Conservation (phyloP, 148 eudicot genomes). For the Dianthus caryophyllus region DNA sequence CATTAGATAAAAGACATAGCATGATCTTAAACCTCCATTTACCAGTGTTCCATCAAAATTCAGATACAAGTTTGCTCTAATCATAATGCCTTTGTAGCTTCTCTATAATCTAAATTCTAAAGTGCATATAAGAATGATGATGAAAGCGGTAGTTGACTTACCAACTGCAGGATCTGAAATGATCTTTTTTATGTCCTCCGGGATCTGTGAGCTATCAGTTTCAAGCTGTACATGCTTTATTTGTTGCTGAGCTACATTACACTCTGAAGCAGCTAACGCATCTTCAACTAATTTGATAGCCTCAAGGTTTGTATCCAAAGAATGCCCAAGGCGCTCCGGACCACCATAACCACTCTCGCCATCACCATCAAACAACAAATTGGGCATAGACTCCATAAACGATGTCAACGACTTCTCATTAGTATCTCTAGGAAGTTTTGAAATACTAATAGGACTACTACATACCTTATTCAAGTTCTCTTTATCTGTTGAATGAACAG, state of each 20-base stretch:
- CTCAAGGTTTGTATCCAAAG: slow-evolving; percentile 43
- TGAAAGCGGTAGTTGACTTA: slow-evolving; percentile 33
- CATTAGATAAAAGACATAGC: too few relatives aligned
- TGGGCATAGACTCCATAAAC: slow-evolving; percentile 57
- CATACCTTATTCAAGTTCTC: slow-evolving; percentile 29
- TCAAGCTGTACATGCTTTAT: slow-evolving; percentile 18
- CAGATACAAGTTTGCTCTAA: background rate
- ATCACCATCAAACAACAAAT: slow-evolving; percentile 32
- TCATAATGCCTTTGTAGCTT: background rate
- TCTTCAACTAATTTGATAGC: slow-evolving; percentile 29
- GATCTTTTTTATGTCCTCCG: slow-evolving; percentile 36
- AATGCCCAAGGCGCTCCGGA: slow-evolving; percentile 32
- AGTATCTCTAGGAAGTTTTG: slow-evolving; percentile 17
- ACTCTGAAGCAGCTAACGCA: slow-evolving; percentile 15
- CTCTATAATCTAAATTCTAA: too few relatives aligned
- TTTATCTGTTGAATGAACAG: slow-evolving; percentile 22
- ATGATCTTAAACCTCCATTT: background rate
- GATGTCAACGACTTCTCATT: slow-evolving; percentile 25
- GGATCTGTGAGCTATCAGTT: slow-evolving; percentile 21
- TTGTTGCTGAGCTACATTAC: slow-evolving; percentile 20
- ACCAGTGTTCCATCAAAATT: background rate
- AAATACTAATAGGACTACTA: slow-evolving; percentile 40
- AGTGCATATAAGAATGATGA: background rate
- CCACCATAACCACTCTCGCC: slow-evolving; percentile 25
- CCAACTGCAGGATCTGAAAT: slow-evolving; percentile 50